phyloP scores from a whole-genome alignment of 768 basidiomycete genomes.

The Tylopilus intermedius region DNA sequence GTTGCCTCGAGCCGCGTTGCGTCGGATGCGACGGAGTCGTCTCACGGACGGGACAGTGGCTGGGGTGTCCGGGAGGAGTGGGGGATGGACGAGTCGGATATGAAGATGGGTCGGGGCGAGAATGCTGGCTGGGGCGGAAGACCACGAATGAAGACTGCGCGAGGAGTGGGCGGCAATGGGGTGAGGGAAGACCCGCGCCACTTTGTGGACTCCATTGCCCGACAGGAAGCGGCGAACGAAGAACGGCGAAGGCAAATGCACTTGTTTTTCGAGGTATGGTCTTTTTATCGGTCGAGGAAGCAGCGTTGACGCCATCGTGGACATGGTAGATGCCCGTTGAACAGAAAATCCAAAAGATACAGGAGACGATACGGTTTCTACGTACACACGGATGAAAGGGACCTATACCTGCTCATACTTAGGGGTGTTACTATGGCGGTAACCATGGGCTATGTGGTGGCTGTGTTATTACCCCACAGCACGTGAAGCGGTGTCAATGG shows the following conservation, averaged over 20 bases:
- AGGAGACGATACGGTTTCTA: slow-evolving; percentile 43
- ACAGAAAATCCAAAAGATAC: slow-evolving; percentile 48
- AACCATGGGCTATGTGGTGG: neutral
- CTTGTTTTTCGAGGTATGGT: slow-evolving; percentile 44
- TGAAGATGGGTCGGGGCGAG: neutral
- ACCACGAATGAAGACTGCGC: neutral
- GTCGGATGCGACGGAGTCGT: slow-evolving; percentile 22
- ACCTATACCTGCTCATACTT: neutral
- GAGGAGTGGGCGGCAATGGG: slow-evolving; percentile 1
- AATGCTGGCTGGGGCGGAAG: slow-evolving; percentile 1
- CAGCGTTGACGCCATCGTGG: neutral
- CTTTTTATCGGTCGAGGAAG: neutral
- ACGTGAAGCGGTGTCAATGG: slow-evolving; percentile 1
- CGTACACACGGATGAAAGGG: slow-evolving; percentile 2
- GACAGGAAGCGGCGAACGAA: slow-evolving; percentile 34
- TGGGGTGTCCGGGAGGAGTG: slow-evolving; percentile 21
- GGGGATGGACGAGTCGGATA: slow-evolving; percentile 2
- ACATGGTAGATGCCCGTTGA: slow-evolving; percentile 49
- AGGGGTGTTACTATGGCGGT: neutral
- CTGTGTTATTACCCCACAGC: slow-evolving; percentile 17
- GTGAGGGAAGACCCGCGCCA: slow-evolving; percentile 19
- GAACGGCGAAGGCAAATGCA: slow-evolving; percentile 44
- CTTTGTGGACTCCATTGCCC: slow-evolving; percentile 47
- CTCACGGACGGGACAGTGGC: slow-evolving; percentile 7
- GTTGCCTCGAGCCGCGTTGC: slow-evolving; percentile 1